Base-by-base conservation (phyloP, 345 rosid species). In the Combretum micranthum region DNA sequence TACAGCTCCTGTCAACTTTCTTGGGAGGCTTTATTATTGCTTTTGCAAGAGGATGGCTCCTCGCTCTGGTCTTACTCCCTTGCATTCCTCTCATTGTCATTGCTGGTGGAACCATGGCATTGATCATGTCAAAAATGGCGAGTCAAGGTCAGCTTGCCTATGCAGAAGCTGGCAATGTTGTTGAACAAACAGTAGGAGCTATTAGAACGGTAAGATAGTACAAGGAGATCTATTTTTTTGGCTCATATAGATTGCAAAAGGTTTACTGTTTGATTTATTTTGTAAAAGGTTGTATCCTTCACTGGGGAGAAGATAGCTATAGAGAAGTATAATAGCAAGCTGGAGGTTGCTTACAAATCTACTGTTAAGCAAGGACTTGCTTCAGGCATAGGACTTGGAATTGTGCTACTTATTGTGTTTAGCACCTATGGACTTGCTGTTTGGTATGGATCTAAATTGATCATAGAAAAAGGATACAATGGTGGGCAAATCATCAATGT, bases 91-190 rank as follows among this genome's bases (percentile, higher is more conserved):
- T 71, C 53, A 58, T 85, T 13, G 88, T 67, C 14, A 0, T 65
- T 19, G 77, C 84, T 14, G 96, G 87, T 20, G 96, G 77, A 55
- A 9, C 61, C 52, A 75, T 80, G 89, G 72, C 89, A 4, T 9
- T 73, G 45, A 65, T 82, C 50, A 75, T 79, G 79, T 22, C 91
- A 1, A 87, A 80, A 72, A 78, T 83, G 87, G 73, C 91, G 2
- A 82, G 89, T 62, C 86, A 75, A 18, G 91, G 83, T 46, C 96
- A 90, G 64, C 58, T 81, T 25, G 96, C 97, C 25, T 87, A 90
- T 23, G 84, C 96, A 11, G 85, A 82, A 65, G 97, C 97, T 20
- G 97, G 96, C 44, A 77, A 76, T 62, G 83, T 85, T 0, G 97
- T 87, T 3, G 96, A 90, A 75, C 94, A 90, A 72, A 85, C 94